Base-by-base conservation (phyloP, 495 filamentous ascomycete species). In the Neurospora hispaniola region DNA sequence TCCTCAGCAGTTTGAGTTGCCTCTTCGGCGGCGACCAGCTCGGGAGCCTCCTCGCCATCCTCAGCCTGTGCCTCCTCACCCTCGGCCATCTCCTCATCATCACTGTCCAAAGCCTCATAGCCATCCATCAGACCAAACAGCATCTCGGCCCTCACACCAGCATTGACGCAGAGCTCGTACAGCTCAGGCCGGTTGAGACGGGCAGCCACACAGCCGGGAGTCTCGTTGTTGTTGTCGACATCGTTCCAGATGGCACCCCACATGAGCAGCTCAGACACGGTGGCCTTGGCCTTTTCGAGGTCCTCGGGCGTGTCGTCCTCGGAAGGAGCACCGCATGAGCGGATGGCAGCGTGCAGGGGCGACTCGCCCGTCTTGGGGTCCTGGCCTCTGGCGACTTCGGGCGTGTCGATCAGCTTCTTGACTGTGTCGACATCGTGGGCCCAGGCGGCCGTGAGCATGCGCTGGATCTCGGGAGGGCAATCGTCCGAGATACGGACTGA, bases 171-270 rank as follows among this genome's bases (percentile, higher is more conserved):
- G 43, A 94, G 77, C 23, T 92, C 88, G 78, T 99, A 99, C 66
- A 97, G 79, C 71, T 90, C 89, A n/a, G 77, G 83, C 74, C 91
- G 80, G 0, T 90, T 90, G 16, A 97, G 81, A 42, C 94, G 84
- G 46, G 84, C 83, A 12, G 96, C 96, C 20, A 98, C 78, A 82
- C 96, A 98, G 2, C 93, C 96, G 0, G 96, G 95, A 16, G 96
- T 99, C 86, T 98, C 94, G 72, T 91, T 86, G 62, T 92, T 89
- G 44, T 84, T 82, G 69, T 98, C 93, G 4, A 99, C 84, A 80
- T 97, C 94, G 82, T 99, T 99, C 96, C 96, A 99, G 71, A 98
- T 97, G 6, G 93, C 96, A 3, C 96, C 96, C 78, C 92, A 89
- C 76, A 94, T 85, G 70, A 99, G 84, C 35, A 99, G 84, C 76